Base-by-base conservation (phyloP, 2,329 filamentous ascomycete species). In the Alternaria conjuncta region DNA sequence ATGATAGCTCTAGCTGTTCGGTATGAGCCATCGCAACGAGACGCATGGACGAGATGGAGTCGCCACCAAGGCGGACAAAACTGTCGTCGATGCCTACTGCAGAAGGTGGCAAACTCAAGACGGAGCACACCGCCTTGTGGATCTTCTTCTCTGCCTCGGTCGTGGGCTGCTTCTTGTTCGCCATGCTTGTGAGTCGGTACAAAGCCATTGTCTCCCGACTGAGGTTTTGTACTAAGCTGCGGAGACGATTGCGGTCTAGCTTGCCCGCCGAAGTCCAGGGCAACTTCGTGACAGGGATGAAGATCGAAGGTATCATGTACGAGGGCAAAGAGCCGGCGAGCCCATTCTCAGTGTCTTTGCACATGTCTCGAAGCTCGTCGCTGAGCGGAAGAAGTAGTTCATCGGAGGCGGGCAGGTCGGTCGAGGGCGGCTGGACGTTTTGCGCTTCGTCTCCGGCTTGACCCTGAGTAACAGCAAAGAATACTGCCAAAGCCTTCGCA, bases 241-340 rank as follows among this genome's bases (percentile, higher is more conserved):
- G 67, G 4, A 79, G 63, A 18, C 69, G 65, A 60, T 77, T 75
- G 9, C 77, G 73, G 49, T 79, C 77, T 3, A 79, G 66, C 55
- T 79, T 79, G 18, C 73, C 69, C 10, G 75, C 71, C 4, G 71
- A 71, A 0, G 75, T 77, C 71, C 69, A 76, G 5, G 78, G 77
- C 67, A 80, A 70, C 41, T 71, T 75, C 4, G 49, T 67, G 20
- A 80, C 67, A 0, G 77, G 77, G 7, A 79, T 58, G 59, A 75
- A 80, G 20, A 76, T 72, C 0, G 72, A 67, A 2, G 78, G 78
- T 20, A 78, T 75, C 77, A 79, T 79, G 57, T 78, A 79, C 0
- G 72, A 64, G 0, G 78, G 78, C 9, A 80, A 60, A 4, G 71
- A 65, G 10, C 73, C 70, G 10, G 67, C 69, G 11, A 79, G 68